Percentiles rank a stretch among this genome's conserved stretches.
phyloP scores from a whole-genome alignment of 306 rosid species.

The Cucumis melo region DNA sequence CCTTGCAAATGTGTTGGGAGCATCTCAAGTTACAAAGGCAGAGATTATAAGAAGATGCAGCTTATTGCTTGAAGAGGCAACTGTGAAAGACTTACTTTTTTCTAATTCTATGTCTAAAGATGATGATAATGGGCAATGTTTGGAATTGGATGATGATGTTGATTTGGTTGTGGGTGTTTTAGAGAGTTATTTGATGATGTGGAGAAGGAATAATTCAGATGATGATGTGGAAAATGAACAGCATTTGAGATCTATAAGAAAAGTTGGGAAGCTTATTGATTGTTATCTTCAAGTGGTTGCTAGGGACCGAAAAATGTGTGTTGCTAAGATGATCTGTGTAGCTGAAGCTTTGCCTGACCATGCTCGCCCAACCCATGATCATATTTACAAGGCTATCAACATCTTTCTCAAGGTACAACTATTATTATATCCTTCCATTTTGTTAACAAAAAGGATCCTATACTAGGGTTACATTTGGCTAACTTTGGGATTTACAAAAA shows the following conservation, averaged over 20 bases:
- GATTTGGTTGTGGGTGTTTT: slow-evolving; percentile 59
- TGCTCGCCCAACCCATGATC: slow-evolving; percentile 59
- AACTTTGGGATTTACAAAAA: too few relatives aligned
- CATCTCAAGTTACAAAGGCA: slow-evolving; percentile 46
- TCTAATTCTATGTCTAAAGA: slow-evolving; percentile 25
- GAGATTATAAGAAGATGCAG: slow-evolving; percentile 65
- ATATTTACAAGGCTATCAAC: slow-evolving; percentile 72
- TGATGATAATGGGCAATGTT: slow-evolving; percentile 17
- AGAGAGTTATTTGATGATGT: slow-evolving; percentile 55
- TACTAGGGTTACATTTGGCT: too few relatives aligned
- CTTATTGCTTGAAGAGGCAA: slow-evolving; percentile 72
- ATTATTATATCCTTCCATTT: too few relatives aligned
- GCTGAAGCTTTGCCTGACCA: slow-evolving; percentile 70
- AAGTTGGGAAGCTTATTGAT: slow-evolving; percentile 70
- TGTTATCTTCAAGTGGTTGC: slow-evolving; percentile 77
- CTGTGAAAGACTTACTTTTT: slow-evolving; percentile 53
- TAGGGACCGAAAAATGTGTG: slow-evolving; percentile 52
- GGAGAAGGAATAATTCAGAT: slow-evolving; percentile 42
- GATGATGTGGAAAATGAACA: slow-evolving; percentile 22
- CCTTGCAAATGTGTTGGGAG: slow-evolving; percentile 42
- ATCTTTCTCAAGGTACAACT: slow-evolving; percentile 55
- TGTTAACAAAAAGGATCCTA: too few relatives aligned
- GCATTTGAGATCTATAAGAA: slow-evolving; percentile 39
- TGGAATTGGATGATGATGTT: slow-evolving; percentile 25
- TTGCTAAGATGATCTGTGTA: slow-evolving; percentile 45